Conservation (phyloP, 352 stramenopile genomes). For the Phytopythium aichiense region DNA sequence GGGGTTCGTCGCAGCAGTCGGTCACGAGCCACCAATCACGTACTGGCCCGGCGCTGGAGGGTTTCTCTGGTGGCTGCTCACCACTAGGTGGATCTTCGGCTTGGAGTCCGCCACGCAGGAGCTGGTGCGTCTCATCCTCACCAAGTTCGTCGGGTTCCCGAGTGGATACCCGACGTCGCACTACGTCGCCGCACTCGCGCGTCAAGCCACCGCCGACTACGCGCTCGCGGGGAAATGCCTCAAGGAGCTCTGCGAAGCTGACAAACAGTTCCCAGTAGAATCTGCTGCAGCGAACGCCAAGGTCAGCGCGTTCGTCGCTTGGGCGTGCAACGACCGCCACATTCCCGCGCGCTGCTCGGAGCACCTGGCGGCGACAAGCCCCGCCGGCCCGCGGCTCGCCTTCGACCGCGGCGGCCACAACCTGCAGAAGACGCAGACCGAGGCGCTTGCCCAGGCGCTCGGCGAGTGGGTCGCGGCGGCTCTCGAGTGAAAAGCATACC, state of each 20-base stretch:
- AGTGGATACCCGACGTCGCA: neutral
- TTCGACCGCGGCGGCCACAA: slow-evolving; percentile 64
- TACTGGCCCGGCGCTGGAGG: neutral
- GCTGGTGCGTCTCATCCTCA: neutral
- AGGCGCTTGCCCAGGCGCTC: slow-evolving; percentile 31
- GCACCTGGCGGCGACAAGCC: slow-evolving; percentile 28
- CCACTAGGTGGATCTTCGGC: neutral
- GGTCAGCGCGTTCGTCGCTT: slow-evolving; percentile 31
- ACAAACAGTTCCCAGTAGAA: neutral
- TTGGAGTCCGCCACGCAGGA: neutral
- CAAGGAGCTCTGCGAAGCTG: neutral
- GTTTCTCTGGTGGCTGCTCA: neutral
- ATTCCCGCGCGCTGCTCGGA: slow-evolving; percentile 52
- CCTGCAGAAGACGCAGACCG: slow-evolving; percentile 65
- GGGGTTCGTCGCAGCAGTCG: neutral
- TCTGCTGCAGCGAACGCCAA: neutral
- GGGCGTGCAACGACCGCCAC: slow-evolving; percentile 51
- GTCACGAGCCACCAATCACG: neutral
- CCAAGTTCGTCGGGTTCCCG: neutral
- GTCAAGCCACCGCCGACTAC: slow-evolving; percentile 1
- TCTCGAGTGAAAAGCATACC: neutral
- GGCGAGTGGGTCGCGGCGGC: slow-evolving; percentile 31
- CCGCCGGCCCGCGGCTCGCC: slow-evolving; percentile 29
- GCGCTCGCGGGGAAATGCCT: neutral
- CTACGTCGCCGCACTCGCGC: neutral